Evolutionary conservation across 768 basidiomycete genomes (phyloP).

Genomic region (Tricholoma matsutake): DNA sequence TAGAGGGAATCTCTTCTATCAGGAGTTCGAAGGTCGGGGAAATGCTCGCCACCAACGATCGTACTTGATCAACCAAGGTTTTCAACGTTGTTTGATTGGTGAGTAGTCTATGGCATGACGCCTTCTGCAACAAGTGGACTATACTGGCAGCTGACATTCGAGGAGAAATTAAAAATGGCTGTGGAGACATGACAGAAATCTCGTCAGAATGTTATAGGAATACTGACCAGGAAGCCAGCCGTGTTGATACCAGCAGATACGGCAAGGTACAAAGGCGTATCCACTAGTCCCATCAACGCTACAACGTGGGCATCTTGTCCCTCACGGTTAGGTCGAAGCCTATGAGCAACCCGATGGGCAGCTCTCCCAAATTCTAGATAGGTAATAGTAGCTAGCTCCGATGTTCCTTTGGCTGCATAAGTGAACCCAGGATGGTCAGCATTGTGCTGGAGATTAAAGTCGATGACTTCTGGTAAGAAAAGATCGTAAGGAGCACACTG

Average conservation of each 20-base stretch:
- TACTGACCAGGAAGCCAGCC: slow-evolving; percentile 28
- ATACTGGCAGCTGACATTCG: slow-evolving; percentile 35
- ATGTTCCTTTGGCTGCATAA: no score
- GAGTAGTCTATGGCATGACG: slow-evolving; percentile 37
- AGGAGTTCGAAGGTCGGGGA: slow-evolving; percentile 20
- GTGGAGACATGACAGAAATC: not conserved
- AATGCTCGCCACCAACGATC: slow-evolving; percentile 14
- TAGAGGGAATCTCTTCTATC: slow-evolving; percentile 31
- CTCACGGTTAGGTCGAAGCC: no score
- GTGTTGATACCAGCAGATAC: slow-evolving; percentile 29
- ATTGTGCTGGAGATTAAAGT: no score
- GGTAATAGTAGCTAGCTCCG: no score
- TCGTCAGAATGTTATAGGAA: no score
- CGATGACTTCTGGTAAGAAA: no score
- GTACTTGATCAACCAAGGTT: slow-evolving; percentile 28
- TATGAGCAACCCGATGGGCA: no score
- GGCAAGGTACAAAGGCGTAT: slow-evolving; percentile 34
- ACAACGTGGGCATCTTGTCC: slow-evolving; percentile 13
- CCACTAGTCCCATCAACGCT: slow-evolving; percentile 26
- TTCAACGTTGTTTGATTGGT: slow-evolving; percentile 27
- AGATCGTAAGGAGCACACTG: not conserved
- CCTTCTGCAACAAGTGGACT: slow-evolving; percentile 33
- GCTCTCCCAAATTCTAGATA: no score
- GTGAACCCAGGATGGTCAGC: no score
- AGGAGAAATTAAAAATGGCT: slow-evolving; percentile 42